Base-by-base conservation (phyloP, 257 asterid genomes). In the Nicotiana tomentosiformis region DNA sequence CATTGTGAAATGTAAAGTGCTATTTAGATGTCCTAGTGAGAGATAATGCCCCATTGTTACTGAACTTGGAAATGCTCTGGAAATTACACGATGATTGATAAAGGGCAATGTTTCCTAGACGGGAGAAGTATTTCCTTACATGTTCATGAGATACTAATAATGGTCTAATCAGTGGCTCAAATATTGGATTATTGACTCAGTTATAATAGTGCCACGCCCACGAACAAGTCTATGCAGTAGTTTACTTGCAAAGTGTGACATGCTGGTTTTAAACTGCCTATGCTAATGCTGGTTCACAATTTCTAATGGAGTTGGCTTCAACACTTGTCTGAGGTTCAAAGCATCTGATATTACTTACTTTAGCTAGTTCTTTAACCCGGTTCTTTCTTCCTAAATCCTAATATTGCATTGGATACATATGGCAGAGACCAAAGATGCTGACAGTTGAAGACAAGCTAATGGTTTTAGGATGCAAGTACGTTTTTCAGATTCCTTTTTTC, bases 401-500 rank as follows among this genome's bases (percentile, higher is more conserved):
- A 62, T 80, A 35, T 76, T 78, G 66, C 77, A 46, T 87, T 58
- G 81, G 80, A 57, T 86, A 82, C 65, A 85, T 9, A 87, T 91
- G 85, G 86, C 94, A 95, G 99, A 90, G 90, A 83, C 97, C 97
- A 30, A 90, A 90, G 88, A 88, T 91, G 87, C 91, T 91, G 88
- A 90, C 98, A 14, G 92, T 93, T 89, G 98, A 93, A 79, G 98
- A 95, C 90, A 95, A 92, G 86, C 90, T 95, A 85, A 84, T 84
- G 88, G 93, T 86, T 83, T 89, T 88, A 82, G 98, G 99, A 81
- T 95, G 99, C 98, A 95, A 93, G 98, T 93, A 93, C 26, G 84
- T 77, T 80, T 89, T 77, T 64, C 80, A 70, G 82, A 43, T 37
- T 80, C 86, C 77, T 35, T 67, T 82, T 65, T 82, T 84, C 82